Evolutionary conservation across 1,139 yeast species (phyloP).

Genomic region (Yamadazyma conglobata): DNA sequence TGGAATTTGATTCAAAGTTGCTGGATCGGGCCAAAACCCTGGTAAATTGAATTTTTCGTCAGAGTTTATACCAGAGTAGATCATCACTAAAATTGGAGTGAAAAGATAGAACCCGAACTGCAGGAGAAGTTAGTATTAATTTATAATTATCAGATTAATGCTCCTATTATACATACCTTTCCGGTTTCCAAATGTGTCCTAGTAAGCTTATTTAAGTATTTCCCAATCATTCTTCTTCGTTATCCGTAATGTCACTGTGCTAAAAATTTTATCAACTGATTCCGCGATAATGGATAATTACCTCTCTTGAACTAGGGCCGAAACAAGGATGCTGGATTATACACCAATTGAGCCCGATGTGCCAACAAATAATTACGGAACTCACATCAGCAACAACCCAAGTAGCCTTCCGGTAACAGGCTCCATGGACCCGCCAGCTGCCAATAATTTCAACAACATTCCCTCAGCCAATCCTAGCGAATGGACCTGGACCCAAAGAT

Average conservation of each 20-base stretch:
- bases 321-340: conserved; percentile 17
- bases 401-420: conserved; percentile 1
- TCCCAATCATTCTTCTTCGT: conserved; percentile 19
- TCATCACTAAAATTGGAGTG: conserved; percentile 86
- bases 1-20: conserved; percentile 83
- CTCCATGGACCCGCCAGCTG: conserved; percentile 3
- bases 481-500: conserved; percentile 25
- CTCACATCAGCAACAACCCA: not conserved
- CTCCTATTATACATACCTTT: conserved; percentile 44
- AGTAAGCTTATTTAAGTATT: conserved; percentile 36
- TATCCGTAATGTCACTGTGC: too few species aligned
- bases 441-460: not conserved
- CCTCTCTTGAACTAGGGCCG: too few species aligned
- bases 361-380: conserved; percentile 7
- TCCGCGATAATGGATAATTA: conserved; percentile 3
- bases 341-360: conserved; percentile 32
- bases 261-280: conserved; percentile 5
- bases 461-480: conserved; percentile 15
- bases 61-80: conserved; percentile 86
- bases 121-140: conserved; percentile 19
- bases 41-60: conserved; percentile 86
- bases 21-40: conserved; percentile 98
- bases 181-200: conserved; percentile 69
- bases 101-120: conserved; percentile 82
- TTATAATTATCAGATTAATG: not conserved